Conservation (phyloP, 371 early-diverging fungal genomes). For the Nematocida sp. region DNA sequence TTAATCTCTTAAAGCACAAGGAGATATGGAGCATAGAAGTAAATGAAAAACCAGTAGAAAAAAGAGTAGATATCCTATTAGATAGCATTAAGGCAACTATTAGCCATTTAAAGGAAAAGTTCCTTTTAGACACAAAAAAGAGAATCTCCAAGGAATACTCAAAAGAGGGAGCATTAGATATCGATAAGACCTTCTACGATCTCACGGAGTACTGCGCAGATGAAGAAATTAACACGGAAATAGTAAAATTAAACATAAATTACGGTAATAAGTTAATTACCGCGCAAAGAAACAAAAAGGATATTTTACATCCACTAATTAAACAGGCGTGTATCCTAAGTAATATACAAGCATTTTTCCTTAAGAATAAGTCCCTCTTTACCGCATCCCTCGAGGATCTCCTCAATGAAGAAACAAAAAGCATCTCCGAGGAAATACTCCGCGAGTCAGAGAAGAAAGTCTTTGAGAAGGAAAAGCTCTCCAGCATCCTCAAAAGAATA, state of each 20-base stretch:
- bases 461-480: conserved; percentile 40
- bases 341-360: conserved; percentile 32
- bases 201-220: conserved; percentile 16
- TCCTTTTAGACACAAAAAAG: conserved; percentile 25
- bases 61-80: not conserved
- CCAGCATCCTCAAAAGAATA: conserved; percentile 38
- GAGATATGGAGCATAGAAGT: not conserved
- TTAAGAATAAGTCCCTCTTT: conserved; percentile 17
- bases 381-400: not conserved
- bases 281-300: not conserved
- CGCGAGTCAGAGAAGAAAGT: conserved; percentile 36
- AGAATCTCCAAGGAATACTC: conserved; percentile 41
- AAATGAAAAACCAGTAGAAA: not conserved
- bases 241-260: conserved; percentile 19
- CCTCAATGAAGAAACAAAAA: conserved; percentile 55
- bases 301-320: not conserved
- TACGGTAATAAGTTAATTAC: conserved; percentile 3
- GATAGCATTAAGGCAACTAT: conserved; percentile 7
- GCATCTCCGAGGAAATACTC: conserved; percentile 46
- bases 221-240: conserved; percentile 42
- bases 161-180: conserved; percentile 39
- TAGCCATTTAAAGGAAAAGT: not conserved
- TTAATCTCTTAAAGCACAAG: conserved; percentile 22
- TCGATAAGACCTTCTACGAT: conserved; percentile 35
- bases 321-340: conserved; percentile 45